A percentile compares a stretch with the other conserved stretches of the same genome.
Evolutionary conservation across 2,329 filamentous ascomycete genomes (phyloP).

Genomic region (Peltaster fructicola): DNA sequence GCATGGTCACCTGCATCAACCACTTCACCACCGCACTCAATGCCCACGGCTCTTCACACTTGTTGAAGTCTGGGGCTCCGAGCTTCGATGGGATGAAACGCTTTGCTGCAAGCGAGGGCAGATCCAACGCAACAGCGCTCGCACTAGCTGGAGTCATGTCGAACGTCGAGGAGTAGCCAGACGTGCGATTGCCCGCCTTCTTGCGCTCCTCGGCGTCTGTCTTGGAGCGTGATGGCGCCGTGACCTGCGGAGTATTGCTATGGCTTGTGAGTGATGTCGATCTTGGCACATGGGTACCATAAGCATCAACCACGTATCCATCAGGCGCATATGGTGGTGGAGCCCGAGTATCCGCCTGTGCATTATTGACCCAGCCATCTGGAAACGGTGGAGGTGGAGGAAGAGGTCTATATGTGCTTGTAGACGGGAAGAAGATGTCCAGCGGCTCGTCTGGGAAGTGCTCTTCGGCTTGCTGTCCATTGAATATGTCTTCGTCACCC

Average conservation of each 20-base stretch:
- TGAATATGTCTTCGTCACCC: conserved; percentile 53
- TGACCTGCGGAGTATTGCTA: conserved; percentile 59
- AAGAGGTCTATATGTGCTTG: conserved; percentile 40
- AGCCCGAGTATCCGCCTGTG: conserved; percentile 7
- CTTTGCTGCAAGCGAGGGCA: conserved; percentile 65
- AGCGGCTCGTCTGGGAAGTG: conserved; percentile 43
- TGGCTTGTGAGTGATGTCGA: conserved; percentile 74
- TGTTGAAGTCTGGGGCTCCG: conserved; percentile 61
- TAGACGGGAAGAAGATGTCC: conserved; percentile 88
- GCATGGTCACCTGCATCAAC: conserved; percentile 61
- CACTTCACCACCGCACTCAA: conserved; percentile 73
- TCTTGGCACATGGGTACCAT: conserved; percentile 36
- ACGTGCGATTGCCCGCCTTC: conserved; percentile 27
- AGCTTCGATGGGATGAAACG: conserved; percentile 78
- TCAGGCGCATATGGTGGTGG: conserved; percentile 10
- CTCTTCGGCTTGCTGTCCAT: conserved; percentile 23
- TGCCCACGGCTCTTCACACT: conserved; percentile 81
- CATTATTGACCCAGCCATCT: too few relatives aligned
- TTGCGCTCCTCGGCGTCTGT: conserved; percentile 69
- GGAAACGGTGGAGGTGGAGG: conserved; percentile 34
- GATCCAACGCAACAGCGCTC: conserved; percentile 50
- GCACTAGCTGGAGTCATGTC: conserved; percentile 19
- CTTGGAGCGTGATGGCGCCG: conserved; percentile 75
- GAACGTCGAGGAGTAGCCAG: conserved; percentile 20
- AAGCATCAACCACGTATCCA: conserved; percentile 10